These are phyloP conservation scores for Hsuehochloa calcarea DNA, from an alignment of 176 grass and related monocot genomes.

Conservation along the genomic window DNA sequence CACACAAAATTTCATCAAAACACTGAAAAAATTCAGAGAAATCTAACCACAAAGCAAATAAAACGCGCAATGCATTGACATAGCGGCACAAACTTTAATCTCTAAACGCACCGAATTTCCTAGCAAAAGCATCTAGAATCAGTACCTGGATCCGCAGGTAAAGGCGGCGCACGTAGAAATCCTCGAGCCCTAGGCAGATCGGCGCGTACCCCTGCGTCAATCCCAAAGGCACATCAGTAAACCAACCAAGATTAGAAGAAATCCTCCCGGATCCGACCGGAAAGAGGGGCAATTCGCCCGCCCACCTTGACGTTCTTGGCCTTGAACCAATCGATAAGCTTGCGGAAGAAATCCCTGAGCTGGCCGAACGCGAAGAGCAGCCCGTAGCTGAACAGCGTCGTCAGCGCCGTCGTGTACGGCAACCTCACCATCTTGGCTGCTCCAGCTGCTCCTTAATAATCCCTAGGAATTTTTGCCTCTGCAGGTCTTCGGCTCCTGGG, in stretches of 20 bases:
- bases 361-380: constrained; percentile 79
- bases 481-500: neutral
- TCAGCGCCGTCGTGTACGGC: constrained; percentile 71
- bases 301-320: constrained; percentile 64
- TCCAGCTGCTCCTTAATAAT: constrained; percentile 1
- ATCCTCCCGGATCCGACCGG: neutral
- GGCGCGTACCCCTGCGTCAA: constrained; percentile 65
- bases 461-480: neutral
- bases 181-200: constrained; percentile 77
- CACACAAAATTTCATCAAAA: neutral
- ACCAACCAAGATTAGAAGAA: neutral
- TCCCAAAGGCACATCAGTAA: constrained; percentile 4
- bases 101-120: neutral
- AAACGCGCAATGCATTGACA: neutral
- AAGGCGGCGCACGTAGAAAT: constrained; percentile 83
- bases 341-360: constrained; percentile 70
- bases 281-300: neutral
- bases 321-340: constrained; percentile 58
- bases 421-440: constrained; percentile 64
- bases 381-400: constrained; percentile 80
- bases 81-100: neutral
- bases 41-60: neutral
- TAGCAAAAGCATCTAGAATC: neutral
- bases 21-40: neutral
- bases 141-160: constrained; percentile 68